Base-by-base conservation (phyloP, 2,329 filamentous ascomycete species). In the Claviceps cyperi region DNA sequence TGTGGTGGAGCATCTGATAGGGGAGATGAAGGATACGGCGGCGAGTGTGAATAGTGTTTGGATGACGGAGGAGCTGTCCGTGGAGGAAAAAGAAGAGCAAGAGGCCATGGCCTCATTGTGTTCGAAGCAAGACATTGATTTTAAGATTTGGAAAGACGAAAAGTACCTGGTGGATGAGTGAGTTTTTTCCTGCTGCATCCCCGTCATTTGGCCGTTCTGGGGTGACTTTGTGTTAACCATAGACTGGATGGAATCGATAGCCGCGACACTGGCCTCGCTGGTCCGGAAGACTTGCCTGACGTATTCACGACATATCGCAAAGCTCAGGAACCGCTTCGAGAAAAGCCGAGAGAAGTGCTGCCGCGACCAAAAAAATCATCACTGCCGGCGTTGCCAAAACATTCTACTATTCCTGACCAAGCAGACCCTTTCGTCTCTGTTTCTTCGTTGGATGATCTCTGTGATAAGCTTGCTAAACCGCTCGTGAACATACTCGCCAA, bases 131-230 rank as follows among this genome's bases (percentile, higher is more conserved):
- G 71, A 69, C 0, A 69, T 80, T 4, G 71, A 78, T 1, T 86
- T 87, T 61, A 76, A 77, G 60, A 52, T 80, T 1, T 89, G 81
- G 78, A 64, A 66, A 0, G 85, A 91, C 57, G 85, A 89, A 63
- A 91, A 90, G 61, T 90, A 86, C 57, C 81, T 81, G 52, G 72
- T 90, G 47, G 82, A 90, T 58, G 84, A 90, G 86, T 90, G 69
- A 66, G 83, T 76, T 32, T 32, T 32, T 32, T 9, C 28, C 28
- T 36, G 28, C 28, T 46, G 28, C 3, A 11, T 35, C 43, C 15
- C 28, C 13, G 5, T 38, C 14, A 8, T 38, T 17, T 17, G 9
- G 3, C n/a, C 40, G 28, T 32, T 2, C 5, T 14, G 13, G 22
- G 14, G 5, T 7, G 5, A 11, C 21, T 17, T 47, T 17, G 15